Evolutionary conservation across 441 rosid species (phyloP).

Genomic region (Corymbia calophylla): DNA sequence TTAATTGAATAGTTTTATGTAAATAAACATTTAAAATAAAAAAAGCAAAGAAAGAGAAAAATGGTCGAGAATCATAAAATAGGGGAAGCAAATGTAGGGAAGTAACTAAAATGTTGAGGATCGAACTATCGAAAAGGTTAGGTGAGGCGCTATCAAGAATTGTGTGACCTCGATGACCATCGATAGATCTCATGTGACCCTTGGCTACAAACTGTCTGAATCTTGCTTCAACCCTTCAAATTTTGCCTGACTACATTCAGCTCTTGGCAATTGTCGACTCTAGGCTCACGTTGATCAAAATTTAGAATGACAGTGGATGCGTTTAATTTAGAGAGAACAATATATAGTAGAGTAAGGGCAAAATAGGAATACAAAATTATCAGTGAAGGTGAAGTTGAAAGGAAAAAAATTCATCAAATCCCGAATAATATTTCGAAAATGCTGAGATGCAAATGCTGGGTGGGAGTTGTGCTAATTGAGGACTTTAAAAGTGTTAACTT

Average conservation of each 20-base stretch:
- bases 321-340: fast-evolving
- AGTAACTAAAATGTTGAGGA: neutral
- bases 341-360: neutral
- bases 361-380: neutral
- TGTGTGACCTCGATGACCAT: neutral
- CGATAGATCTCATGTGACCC: fast-evolving
- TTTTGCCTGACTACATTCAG: neutral
- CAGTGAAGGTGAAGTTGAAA: neutral
- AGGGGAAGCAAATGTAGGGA: neutral
- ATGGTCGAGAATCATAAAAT: neutral
- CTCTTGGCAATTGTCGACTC: fast-evolving
- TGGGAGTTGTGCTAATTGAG: neutral
- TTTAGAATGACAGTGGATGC: neutral
- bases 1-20: neutral
- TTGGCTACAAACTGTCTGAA: neutral
- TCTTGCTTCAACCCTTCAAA: fast-evolving
- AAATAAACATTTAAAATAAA: neutral
- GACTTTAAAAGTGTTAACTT: fast-evolving
- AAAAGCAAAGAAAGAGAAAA: neutral
- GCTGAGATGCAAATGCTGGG: neutral
- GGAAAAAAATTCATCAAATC: neutral
- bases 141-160: fast-evolving
- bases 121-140: neutral
- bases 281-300: fast-evolving
- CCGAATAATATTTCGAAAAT: neutral